Percentiles rank a stretch among this genome's conserved stretches.
Conservation (phyloP, 2,329 filamentous ascomycete genomes). For the Xylariaceae sp. region DNA sequence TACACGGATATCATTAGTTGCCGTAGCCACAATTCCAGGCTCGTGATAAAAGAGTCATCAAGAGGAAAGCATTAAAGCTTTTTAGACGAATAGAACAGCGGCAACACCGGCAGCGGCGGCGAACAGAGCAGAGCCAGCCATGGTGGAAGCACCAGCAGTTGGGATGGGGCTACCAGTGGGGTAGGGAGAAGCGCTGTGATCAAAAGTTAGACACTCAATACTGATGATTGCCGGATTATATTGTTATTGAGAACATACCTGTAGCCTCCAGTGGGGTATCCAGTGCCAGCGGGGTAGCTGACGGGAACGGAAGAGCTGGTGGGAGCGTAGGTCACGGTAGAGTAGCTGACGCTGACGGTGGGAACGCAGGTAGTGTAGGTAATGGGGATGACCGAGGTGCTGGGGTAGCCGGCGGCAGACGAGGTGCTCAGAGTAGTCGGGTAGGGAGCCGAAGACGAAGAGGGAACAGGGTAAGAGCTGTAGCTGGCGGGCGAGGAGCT, state of each 20-base stretch:
- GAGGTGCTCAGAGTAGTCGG: constrained; percentile 35
- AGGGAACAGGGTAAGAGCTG: constrained; percentile 46
- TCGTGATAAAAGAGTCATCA: too few relatives aligned
- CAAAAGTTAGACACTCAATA: constrained; percentile 27
- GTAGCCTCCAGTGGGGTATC: constrained; percentile 39
- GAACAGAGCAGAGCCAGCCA: constrained; percentile 60
- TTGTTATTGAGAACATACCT: constrained; percentile 35
- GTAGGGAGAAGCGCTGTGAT: constrained; percentile 43
- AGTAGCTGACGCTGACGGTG: constrained; percentile 39
- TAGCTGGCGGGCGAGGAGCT: constrained; percentile 27
- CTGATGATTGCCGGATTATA: too few relatives aligned
- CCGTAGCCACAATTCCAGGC: constrained; percentile 17
- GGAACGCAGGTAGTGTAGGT: constrained; percentile 53
- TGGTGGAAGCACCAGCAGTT: constrained; percentile 59
- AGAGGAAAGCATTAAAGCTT: background rate
- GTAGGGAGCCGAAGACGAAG: constrained; percentile 27
- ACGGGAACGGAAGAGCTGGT: constrained; percentile 24
- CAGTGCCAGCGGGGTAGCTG: constrained; percentile 34
- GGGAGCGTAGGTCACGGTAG: constrained; percentile 32
- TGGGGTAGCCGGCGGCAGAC: constrained; percentile 50
- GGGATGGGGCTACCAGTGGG: constrained; percentile 44
- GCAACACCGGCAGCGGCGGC: constrained; percentile 62
- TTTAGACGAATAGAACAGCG: constrained; percentile 63
- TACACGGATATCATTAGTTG: constrained; percentile 24
- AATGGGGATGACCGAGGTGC: constrained; percentile 50